Conservation (phyloP, 2,329 filamentous ascomycete species). For the Exophiala viscosa region DNA sequence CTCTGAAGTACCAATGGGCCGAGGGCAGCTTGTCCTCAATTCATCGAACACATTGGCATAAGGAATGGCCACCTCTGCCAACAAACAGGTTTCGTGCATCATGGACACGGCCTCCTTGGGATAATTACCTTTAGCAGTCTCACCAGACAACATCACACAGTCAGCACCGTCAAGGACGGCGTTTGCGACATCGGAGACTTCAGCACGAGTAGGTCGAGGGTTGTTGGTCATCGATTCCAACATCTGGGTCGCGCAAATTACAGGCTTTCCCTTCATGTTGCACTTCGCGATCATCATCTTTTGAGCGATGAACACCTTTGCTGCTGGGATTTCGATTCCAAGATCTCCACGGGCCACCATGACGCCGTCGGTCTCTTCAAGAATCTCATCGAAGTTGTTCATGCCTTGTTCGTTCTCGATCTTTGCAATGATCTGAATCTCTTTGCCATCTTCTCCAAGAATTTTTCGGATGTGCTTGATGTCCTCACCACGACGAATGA, state of each 20-base stretch:
- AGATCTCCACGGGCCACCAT: constrained; percentile 99
- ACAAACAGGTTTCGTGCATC: constrained; percentile 97
- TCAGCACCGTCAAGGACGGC: constrained; percentile 96
- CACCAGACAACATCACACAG: constrained; percentile 99
- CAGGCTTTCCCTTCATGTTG: constrained; percentile 97
- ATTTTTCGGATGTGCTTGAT: constrained; percentile 89
- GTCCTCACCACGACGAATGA: constrained; percentile 91
- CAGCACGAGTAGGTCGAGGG: constrained; percentile 92
- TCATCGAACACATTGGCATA: constrained; percentile 97
- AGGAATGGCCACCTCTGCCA: constrained; percentile 94
- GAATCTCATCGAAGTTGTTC: constrained; percentile 98
- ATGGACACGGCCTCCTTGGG: constrained; percentile 86
- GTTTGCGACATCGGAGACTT: constrained; percentile 98
- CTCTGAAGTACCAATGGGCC: constrained; percentile 84
- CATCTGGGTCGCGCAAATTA: constrained; percentile 99
- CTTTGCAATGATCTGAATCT: constrained; percentile 99
- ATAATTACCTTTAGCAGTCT: constrained; percentile 97
- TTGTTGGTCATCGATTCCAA: constrained; percentile 99
- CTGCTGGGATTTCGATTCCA: constrained; percentile 96
- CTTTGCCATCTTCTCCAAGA: constrained; percentile 83
- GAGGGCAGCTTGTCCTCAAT: constrained; percentile 75
- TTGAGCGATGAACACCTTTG: constrained; percentile 97
- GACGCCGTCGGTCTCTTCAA: constrained; percentile 93
- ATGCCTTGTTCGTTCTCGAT: constrained; percentile 99
- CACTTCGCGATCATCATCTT: constrained; percentile 99